Conservation (phyloP, 768 basidiomycete species). For the Chlorophyllum brunneum region DNA sequence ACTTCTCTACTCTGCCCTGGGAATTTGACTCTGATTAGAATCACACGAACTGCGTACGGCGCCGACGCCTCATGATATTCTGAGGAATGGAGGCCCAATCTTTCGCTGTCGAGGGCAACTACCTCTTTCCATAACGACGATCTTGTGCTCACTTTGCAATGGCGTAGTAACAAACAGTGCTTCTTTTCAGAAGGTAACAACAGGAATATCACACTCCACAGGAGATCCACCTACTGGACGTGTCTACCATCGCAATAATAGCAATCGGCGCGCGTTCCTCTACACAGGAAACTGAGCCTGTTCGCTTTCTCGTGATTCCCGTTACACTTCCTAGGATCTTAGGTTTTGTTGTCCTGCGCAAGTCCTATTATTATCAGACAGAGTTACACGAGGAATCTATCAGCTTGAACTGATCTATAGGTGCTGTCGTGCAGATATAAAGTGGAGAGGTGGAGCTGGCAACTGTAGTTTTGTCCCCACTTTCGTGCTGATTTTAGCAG, state of each 20-base stretch:
- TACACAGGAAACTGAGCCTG: background rate
- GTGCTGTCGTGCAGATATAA: constrained; percentile 3
- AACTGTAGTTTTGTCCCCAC: too few relatives aligned
- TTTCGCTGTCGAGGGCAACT: too few relatives aligned
- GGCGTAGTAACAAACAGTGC: background rate
- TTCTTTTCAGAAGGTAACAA: background rate
- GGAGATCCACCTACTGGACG: background rate
- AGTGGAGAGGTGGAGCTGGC: background rate
- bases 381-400: too few relatives aligned
- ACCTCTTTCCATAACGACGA: constrained; percentile 1
- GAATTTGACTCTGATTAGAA: background rate
- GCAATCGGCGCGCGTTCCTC: background rate
- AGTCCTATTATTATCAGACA: too few relatives aligned
- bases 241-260: background rate
- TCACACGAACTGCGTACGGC: background rate
- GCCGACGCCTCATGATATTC: background rate
- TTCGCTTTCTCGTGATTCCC: background rate
- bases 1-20: background rate
- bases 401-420: background rate
- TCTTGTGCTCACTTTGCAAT: background rate
- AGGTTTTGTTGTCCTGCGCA: too few relatives aligned
- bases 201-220: background rate
- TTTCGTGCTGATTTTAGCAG: too few relatives aligned
- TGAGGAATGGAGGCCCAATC: background rate
- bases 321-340: background rate